Base-by-base conservation (phyloP, 352 stramenopile genomes). In the Ophiocytium majus region DNA sequence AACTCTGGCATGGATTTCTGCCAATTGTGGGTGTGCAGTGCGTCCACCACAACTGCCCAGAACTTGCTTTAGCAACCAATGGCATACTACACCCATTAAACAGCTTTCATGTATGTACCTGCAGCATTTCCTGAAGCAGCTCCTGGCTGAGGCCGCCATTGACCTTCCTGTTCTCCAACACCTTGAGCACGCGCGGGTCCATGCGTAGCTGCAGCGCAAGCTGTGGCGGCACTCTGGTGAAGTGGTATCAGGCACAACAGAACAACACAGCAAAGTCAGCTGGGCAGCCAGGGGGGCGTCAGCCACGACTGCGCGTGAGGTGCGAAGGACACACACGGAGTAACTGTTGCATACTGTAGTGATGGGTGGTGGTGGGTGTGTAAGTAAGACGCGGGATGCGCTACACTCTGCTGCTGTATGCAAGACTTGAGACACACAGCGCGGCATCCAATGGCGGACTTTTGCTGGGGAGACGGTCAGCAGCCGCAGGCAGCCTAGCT, bases 121-220 rank as follows among this genome's bases (percentile, higher is more conserved):
- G 84, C 50, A 88, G 84, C 37, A 80, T 88, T 74, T 88, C 84
- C 57, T 86, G 86, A 1, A 88, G 80, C 9, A 88, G 80, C 84
- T 88, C 84, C 84, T 86, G 86, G 81, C 84, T 88, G 32, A 88
- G 63, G 17, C 71, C 50, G 28, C 80, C 83, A 57, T 57, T 5
- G 17, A 88, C 84, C 0, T 81, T 64, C 1, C 80, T 79, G 81
- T 88, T 86, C 80, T 88, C 84, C 50, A 88, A 79, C 0, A 88
- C 84, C 64, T 86, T 88, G 34, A 88, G 81, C n/a, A 88, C 84
- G 28, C 84, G 31, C n/a, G 81, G 81, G 33, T 88, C 84, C 9
- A 88, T 79, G 49, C 80, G 80, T 17, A 88, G 35, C 84, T 88
- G 35, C n/a, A 37, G 31, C 31, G 17, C 64, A 5, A 37, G 31